These are phyloP conservation scores for Flaveria floridana DNA, from an alignment of 140 eudicot species.

Conservation along the genomic window DNA sequence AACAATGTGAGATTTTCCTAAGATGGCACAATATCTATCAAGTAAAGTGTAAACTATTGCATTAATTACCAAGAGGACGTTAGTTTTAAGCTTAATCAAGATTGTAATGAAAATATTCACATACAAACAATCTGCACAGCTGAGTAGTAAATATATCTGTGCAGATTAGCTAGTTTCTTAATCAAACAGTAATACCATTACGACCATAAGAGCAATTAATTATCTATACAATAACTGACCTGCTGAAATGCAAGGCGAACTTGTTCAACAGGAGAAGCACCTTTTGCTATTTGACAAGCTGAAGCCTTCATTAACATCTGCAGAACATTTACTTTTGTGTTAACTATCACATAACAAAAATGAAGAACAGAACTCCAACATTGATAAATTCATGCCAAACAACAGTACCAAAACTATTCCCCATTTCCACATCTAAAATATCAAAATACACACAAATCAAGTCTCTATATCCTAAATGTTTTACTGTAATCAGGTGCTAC, in stretches of 20 bases:
- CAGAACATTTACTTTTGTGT: slow-evolving; percentile 21
- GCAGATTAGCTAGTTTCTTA: slow-evolving; percentile 7
- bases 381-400: slow-evolving; percentile 18
- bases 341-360: neutral
- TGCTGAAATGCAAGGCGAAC: slow-evolving; percentile 65
- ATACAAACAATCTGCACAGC: neutral
- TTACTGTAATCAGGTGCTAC: neutral
- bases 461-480: neutral
- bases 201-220: slow-evolving; percentile 10
- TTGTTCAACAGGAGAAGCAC: slow-evolving; percentile 70
- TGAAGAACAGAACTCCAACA: slow-evolving; percentile 22
- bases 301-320: slow-evolving; percentile 75
- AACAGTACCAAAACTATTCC: neutral
- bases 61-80: neutral
- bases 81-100: neutral
- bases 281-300: slow-evolving; percentile 65
- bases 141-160: neutral
- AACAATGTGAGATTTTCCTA: neutral
- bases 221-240: slow-evolving; percentile 57
- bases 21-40: neutral
- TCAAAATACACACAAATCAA: neutral
- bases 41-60: slow-evolving; percentile 3
- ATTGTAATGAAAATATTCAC: neutral
- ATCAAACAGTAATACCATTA: slow-evolving; percentile 11
- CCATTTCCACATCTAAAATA: neutral